These are phyloP conservation scores for Kurtzmaniella quercitrusa DNA, from an alignment of 1,139 yeast genomes.

Conservation along the genomic window DNA sequence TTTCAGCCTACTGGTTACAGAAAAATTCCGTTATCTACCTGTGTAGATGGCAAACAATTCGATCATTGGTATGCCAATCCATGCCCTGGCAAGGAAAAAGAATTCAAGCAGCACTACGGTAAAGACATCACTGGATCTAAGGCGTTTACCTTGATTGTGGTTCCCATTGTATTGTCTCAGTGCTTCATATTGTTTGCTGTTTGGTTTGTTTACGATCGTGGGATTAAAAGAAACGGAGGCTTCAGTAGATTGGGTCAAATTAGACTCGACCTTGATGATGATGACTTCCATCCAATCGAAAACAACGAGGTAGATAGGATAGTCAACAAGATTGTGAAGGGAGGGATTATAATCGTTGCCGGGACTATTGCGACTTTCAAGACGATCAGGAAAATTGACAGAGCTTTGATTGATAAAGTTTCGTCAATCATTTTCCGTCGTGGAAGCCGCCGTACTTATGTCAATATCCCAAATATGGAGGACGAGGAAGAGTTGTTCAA, in stretches of 20 bases:
- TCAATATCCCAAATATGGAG: constrained; percentile 39
- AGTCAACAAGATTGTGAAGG: constrained; percentile 57
- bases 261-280: constrained; percentile 72
- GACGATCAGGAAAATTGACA: constrained; percentile 33
- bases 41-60: constrained; percentile 44
- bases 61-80: constrained; percentile 66
- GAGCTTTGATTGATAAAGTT: constrained; percentile 30
- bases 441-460: constrained; percentile 41
- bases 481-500: constrained; percentile 51
- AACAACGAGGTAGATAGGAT: constrained; percentile 59
- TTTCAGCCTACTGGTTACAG: constrained; percentile 45
- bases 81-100: constrained; percentile 83
- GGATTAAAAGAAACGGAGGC: constrained; percentile 77
- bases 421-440: constrained; percentile 32
- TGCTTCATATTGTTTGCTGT: constrained; percentile 54
- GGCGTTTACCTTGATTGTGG: constrained; percentile 45
- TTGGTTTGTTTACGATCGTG: constrained; percentile 78
- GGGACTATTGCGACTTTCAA: constrained; percentile 38
- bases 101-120: constrained; percentile 57
- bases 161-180: constrained; percentile 35
- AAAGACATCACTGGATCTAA: constrained; percentile 54
- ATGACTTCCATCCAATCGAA: constrained; percentile 59
- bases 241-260: constrained; percentile 82
- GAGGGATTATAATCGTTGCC: constrained; percentile 54
- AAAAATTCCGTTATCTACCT: constrained; percentile 41